Percentiles rank a stretch among this genome's conserved stretches.
These are phyloP conservation scores for Blastobotrys persicus DNA, from an alignment of 1,139 yeast species.

Conservation along the genomic window DNA sequence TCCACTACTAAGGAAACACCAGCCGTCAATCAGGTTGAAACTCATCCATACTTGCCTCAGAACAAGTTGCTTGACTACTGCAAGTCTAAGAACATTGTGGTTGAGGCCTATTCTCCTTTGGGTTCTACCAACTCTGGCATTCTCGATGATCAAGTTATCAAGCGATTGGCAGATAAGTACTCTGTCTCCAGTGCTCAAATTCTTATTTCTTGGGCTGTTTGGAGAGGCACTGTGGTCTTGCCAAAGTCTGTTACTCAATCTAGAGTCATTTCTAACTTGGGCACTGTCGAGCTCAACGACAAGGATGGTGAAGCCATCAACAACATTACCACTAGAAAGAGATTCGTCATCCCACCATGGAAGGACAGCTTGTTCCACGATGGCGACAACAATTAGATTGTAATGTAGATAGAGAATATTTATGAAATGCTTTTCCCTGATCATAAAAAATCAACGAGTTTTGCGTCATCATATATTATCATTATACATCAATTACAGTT, in stretches of 20 bases:
- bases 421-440: no score
- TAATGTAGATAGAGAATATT: constrained; percentile 1
- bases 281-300: constrained; percentile 17
- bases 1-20: constrained; percentile 43
- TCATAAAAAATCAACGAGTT: no score
- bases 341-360: not conserved
- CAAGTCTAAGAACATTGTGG: constrained; percentile 46
- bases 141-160: constrained; percentile 47
- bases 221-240: constrained; percentile 55
- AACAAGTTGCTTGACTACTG: constrained; percentile 57
- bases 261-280: constrained; percentile 48
- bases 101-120: constrained; percentile 71
- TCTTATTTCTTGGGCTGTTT: constrained; percentile 44
- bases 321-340: not conserved
- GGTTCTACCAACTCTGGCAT: constrained; percentile 67
- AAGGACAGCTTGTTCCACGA: constrained; percentile 1
- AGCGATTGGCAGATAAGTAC: constrained; percentile 52
- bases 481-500: no score
- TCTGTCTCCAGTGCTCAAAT: constrained; percentile 47
- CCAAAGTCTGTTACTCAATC: constrained; percentile 60
- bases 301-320: not conserved
- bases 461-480: no score
- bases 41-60: constrained; percentile 56
- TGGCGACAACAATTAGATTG: constrained; percentile 1
- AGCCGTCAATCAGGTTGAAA: constrained; percentile 49